Conservation (phyloP, 305 asterid species). For the Withania somnifera region DNA sequence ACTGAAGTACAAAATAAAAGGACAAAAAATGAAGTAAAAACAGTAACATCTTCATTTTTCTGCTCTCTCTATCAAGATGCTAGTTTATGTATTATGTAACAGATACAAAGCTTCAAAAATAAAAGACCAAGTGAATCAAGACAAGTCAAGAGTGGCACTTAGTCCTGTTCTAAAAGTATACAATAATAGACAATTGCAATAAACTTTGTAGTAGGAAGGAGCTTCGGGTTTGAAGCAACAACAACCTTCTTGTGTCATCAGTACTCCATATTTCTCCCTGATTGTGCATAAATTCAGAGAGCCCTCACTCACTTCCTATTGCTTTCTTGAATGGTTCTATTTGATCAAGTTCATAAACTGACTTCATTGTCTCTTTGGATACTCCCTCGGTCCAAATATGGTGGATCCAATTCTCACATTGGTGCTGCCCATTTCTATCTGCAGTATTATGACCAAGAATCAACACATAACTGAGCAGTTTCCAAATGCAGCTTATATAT, state of each 20-base stretch:
- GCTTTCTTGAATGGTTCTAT: neutral
- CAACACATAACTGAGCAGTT: neutral
- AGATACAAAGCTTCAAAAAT: neutral
- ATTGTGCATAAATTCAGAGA: neutral
- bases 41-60: neutral
- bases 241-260: neutral
- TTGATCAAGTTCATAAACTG: neutral
- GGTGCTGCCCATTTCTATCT: slow-evolving; percentile 89
- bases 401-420: slow-evolving; percentile 81
- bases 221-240: neutral
- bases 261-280: neutral
- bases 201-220: neutral
- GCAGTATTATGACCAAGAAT: slow-evolving; percentile 16
- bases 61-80: neutral
- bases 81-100: neutral
- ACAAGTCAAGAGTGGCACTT: neutral
- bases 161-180: neutral
- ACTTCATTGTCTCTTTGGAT: slow-evolving; percentile 42
- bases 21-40: neutral
- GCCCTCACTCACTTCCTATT: neutral
- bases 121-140: neutral
- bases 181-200: neutral
- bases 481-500: neutral
- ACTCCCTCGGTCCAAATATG: slow-evolving; percentile 79
- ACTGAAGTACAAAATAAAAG: neutral